Evolutionary conservation across 2,329 filamentous ascomycete genomes (phyloP), one percentile per base, ranked within the genome.

Genomic region (Colletotrichum agaves): DNA sequence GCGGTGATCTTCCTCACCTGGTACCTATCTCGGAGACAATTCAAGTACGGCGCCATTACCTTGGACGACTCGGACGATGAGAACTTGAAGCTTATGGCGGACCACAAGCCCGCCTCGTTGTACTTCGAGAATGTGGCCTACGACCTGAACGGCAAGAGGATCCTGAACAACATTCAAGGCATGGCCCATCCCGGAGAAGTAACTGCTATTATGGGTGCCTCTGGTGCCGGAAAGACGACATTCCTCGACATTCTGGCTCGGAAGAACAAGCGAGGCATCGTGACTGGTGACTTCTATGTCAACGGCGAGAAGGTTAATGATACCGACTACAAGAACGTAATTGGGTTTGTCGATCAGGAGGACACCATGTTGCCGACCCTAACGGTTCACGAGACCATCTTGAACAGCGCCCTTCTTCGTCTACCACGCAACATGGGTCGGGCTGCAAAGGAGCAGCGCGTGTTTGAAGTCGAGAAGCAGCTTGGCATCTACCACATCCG

Each of bases 311-410:
- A 93, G 77, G 90, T 98, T 41, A 85, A 84, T 35, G 93, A 98
- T 76, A 79, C 87, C 33, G 93, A 98, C 70, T 99, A 96, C 81
- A 93, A 92, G 76, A 94, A 89, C 69, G 93, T 98, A 58, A 91
- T 98, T 71, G 96, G 97, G 21, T 99, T 98, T 74, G 96, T 99
- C 44, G 96, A 99, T 74, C 96, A 99, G 80, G 96, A 99, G 76
- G 96, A 99, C 76, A 97, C 95, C 5, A 95, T 99, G 90, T 85
- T 99, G 47, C 91, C 96, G 0, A 99, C 96, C 0, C 83, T 99
- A 72, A 99, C 96, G 0, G 96, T 99, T 8, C 96, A 99, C 78
- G 96, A 99, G 80, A 99, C 96, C 0, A 99, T 99, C 69, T 84
- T 98, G 71, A 98, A 93, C 73, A 98, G 95, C 74, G 96, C 96